phyloP scores from a whole-genome alignment of 2,329 filamentous ascomycete genomes.

The Trichoderma sp. region DNA sequence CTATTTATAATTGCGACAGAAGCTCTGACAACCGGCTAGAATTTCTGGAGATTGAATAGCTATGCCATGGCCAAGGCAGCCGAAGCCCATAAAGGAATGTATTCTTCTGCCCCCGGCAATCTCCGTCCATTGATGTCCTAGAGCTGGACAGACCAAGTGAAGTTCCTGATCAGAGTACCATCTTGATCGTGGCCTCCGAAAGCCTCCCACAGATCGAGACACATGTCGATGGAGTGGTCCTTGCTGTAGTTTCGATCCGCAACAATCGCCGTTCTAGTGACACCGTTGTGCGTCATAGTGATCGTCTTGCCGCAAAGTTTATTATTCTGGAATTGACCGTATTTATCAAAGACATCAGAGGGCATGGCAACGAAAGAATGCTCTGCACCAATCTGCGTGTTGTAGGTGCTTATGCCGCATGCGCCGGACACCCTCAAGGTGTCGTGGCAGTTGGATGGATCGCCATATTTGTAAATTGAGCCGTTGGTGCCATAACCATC shows the following conservation, averaged over 20 bases:
- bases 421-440: conserved; percentile 22
- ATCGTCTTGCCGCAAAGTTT: conserved; percentile 26
- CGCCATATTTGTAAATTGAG: conserved; percentile 25
- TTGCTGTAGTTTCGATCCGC: conserved; percentile 24
- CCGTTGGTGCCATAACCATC: conserved; percentile 14
- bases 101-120: too few relatives aligned
- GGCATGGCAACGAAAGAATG: conserved; percentile 24
- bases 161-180: conserved; percentile 20
- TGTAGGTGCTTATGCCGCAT: conserved; percentile 27
- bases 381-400: conserved; percentile 1
- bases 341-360: conserved; percentile 3
- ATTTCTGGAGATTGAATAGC: too few relatives aligned
- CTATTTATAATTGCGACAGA: too few relatives aligned
- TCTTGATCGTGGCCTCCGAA: conserved; percentile 24
- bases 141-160: conserved; percentile 18
- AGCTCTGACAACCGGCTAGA: too few relatives aligned
- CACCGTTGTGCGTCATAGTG: conserved; percentile 26
- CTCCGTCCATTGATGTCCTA: too few relatives aligned
- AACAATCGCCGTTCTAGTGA: conserved; percentile 20
- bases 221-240: conserved; percentile 27
- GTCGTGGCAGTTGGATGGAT: conserved; percentile 4
- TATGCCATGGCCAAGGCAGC: too few relatives aligned
- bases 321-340: conserved; percentile 21
- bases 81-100: too few relatives aligned
- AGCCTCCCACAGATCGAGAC: conserved; percentile 23